These are phyloP conservation scores for Sugiyamaella valdiviana DNA, from an alignment of 805 yeast genomes.

Conservation along the genomic window DNA sequence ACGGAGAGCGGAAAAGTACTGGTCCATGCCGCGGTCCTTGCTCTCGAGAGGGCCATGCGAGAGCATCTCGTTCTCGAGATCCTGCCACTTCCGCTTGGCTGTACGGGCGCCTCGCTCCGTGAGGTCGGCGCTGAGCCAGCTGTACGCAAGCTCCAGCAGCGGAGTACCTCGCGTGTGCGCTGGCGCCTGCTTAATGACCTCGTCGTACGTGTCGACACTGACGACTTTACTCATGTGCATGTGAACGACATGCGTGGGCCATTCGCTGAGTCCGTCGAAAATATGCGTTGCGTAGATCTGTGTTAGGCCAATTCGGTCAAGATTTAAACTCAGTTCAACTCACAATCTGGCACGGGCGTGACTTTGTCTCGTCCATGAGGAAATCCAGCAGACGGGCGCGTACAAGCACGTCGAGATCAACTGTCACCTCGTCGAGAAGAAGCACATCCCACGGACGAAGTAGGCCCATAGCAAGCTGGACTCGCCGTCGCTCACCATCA, in stretches of 20 bases:
- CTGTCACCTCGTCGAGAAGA: slow-evolving; percentile 93
- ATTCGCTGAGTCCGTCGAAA: slow-evolving; percentile 84
- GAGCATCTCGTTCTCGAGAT: slow-evolving; percentile 34
- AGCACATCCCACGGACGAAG: slow-evolving; percentile 84
- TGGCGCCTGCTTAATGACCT: background rate
- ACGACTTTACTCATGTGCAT: slow-evolving; percentile 58
- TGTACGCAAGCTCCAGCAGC: slow-evolving; percentile 31
- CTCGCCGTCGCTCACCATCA: slow-evolving; percentile 94
- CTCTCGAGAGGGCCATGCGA: slow-evolving; percentile 17
- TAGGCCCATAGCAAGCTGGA: slow-evolving; percentile 89
- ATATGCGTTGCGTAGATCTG: slow-evolving; percentile 80
- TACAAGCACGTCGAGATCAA: slow-evolving; percentile 90
- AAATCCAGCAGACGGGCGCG: slow-evolving; percentile 67
- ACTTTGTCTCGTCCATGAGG: slow-evolving; percentile 63
- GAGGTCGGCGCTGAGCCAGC: slow-evolving; percentile 37
- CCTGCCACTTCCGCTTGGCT: slow-evolving; percentile 52
- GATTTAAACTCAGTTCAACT: background rate
- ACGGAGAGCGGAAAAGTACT: slow-evolving; percentile 28
- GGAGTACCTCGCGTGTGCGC: slow-evolving; percentile 23
- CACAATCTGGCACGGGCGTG: slow-evolving; percentile 67
- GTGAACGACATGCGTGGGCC: slow-evolving; percentile 86
- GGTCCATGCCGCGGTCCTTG: slow-evolving; percentile 26
- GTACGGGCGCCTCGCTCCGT: slow-evolving; percentile 49
- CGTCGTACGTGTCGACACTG: slow-evolving; percentile 17
- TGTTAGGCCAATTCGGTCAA: background rate